Percentiles rank a stretch among this genome's conserved stretches.
Conservation (phyloP, 78 protist genomes). For the Ministeria vibrans region DNA sequence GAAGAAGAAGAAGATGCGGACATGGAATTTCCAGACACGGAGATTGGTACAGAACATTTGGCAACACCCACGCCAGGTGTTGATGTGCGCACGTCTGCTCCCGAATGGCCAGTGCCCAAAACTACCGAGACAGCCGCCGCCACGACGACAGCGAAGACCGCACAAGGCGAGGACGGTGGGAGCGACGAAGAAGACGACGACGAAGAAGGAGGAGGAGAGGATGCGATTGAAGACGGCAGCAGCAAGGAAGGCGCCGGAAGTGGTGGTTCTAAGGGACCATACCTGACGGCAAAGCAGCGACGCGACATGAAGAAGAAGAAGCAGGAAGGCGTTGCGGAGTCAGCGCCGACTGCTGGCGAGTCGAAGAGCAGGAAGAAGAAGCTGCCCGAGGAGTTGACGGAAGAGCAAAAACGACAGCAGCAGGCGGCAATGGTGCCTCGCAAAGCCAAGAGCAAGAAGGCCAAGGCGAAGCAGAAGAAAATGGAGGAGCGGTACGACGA, state of each 20-base stretch:
- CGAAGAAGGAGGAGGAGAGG: not conserved
- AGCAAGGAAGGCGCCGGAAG: not conserved
- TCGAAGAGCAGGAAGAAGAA: not conserved
- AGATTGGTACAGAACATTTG: not conserved
- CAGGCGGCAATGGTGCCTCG: not conserved
- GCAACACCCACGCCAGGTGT: not conserved
- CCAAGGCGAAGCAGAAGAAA: conserved; percentile 67
- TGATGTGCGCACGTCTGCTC: not conserved
- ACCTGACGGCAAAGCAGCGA: conserved; percentile 20
- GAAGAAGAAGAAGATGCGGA: not conserved
- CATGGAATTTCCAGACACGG: conserved; percentile 4
- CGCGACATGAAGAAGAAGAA: conserved; percentile 25
- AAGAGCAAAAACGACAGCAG: not conserved
- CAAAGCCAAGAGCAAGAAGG: not conserved
- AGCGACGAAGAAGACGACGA: not conserved
- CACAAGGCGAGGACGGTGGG: not conserved
- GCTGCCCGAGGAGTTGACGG: not conserved
- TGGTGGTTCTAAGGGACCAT: not conserved
- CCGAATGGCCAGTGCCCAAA: not conserved
- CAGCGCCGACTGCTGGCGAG: not conserved
- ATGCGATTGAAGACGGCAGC: not conserved
- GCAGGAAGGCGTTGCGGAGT: not conserved
- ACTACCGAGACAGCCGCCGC: not conserved
- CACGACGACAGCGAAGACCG: conserved; percentile 6
- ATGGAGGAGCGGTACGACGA: conserved; percentile 81